Evolutionary conservation across 257 asterid species (phyloP).

Genomic region (Osmanthus fragrans): DNA sequence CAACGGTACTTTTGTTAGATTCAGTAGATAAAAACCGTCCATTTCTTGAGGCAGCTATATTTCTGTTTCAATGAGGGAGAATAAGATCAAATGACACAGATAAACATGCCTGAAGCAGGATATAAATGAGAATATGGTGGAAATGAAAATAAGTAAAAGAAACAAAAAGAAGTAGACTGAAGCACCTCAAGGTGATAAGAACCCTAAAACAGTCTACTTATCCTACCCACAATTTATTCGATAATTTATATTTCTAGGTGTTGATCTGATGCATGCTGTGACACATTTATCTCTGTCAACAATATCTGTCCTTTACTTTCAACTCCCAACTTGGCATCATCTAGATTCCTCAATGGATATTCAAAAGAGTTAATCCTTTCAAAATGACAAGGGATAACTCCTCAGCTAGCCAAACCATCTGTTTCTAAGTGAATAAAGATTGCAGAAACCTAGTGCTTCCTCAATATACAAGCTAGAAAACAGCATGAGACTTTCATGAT

Average conservation of each 20-base stretch:
- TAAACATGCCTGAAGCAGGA: background rate
- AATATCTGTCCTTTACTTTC: background rate
- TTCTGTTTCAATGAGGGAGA: slow-evolving; percentile 28
- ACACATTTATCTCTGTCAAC: background rate
- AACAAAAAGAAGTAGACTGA: background rate
- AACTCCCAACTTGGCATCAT: background rate
- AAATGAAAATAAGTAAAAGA: background rate
- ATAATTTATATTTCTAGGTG: background rate
- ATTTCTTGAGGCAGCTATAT: slow-evolving; percentile 42
- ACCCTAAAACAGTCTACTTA: background rate
- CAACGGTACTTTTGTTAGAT: slow-evolving; percentile 29
- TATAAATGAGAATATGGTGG: background rate
- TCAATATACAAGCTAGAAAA: background rate
- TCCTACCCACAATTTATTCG: background rate
- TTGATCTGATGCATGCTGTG: background rate
- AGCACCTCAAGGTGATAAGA: background rate
- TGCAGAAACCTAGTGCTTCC: background rate
- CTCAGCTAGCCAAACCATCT: background rate
- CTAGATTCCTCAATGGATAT: background rate
- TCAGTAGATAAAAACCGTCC: slow-evolving; percentile 54
- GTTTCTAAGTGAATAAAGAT: background rate
- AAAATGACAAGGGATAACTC: background rate
- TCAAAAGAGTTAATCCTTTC: background rate
- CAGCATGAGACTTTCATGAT: background rate
- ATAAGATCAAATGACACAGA: slow-evolving; percentile 3